Evolutionary conservation across 805 yeast species (phyloP).

Genomic region (Barnettozyma populi): DNA sequence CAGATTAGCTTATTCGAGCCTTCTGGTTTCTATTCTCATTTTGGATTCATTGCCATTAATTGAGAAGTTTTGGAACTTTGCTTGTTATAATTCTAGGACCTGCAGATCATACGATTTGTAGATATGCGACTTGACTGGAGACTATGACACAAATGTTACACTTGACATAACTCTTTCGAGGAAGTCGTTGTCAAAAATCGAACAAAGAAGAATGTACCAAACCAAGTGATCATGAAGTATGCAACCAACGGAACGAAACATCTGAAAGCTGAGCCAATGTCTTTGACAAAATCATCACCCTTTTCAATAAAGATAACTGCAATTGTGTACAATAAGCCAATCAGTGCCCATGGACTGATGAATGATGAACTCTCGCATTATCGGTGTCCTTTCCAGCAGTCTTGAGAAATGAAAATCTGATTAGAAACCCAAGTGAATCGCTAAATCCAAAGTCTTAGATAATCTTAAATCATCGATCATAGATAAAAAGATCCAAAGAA

Average conservation of each 20-base stretch:
- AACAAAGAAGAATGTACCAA: constrained; percentile 35
- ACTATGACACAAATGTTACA: too few species aligned
- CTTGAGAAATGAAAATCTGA: constrained; percentile 29
- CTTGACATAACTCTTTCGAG: too few species aligned
- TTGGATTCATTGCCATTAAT: too few species aligned
- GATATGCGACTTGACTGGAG: too few species aligned
- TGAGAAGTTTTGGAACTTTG: too few species aligned
- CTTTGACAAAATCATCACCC: constrained; percentile 42
- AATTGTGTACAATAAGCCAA: constrained; percentile 48
- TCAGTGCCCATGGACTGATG: constrained; percentile 44
- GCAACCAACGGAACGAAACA: constrained; percentile 44
- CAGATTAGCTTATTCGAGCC: constrained; percentile 1
- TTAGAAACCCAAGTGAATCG: constrained; percentile 37
- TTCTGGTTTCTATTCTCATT: neutral
- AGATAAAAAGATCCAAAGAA: too few species aligned
- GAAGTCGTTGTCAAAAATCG: constrained; percentile 30
- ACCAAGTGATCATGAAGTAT: constrained; percentile 46
- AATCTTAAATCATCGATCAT: too few species aligned
- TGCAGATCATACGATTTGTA: too few species aligned
- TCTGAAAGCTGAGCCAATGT: constrained; percentile 44
- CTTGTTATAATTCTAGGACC: too few species aligned
- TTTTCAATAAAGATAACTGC: constrained; percentile 45
- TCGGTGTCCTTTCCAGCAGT: constrained; percentile 30
- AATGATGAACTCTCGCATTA: constrained; percentile 32
- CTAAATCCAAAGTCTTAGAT: too few species aligned